Base-by-base conservation (phyloP, 495 filamentous ascomycete species). In the Immersiella caudata region DNA sequence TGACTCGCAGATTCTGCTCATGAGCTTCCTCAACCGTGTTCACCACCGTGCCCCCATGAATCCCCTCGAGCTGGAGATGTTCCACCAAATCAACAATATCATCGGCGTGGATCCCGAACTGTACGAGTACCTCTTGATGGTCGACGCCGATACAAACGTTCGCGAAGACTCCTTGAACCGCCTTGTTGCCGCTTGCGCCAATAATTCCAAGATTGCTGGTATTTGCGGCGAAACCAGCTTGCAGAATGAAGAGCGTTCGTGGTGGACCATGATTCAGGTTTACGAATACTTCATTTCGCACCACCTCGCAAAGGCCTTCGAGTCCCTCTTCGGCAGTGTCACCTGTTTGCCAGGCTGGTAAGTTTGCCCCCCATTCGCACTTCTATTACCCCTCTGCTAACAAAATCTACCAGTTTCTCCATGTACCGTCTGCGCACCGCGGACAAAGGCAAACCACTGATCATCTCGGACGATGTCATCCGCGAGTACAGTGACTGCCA, bases 241-340 rank as follows among this genome's bases (percentile, higher is more conserved):
- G 67, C 91, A 96, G 77, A 99, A 99, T 70, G 94, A 97, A 79
- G 90, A 97, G 71, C 82, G 89, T 22, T 93, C 88, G 70, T 98
- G 94, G 93, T 96, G 93, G 92, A 99, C 96, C 11, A 99, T 99
- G 95, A 99, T 99, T 75, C 95, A 99, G 78, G 95, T 97, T 65
- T 97, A 97, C 79, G 94, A 97, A 78, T 97, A 97, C 82, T 97
- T 91, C 77, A 97, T 97, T 75, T 96, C 93, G 22, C 94, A 97
- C 83, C 90, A 97, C 78, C 80, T 97, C 68, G 80, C 93, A 40
- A 97, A 97, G 82, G 91, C 94, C 64, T 97, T 97, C 71, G 94
- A 97, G 78, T 96, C 93, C 52, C 85, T 97, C 51, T 97, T 97
- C 70, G 94, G 92, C 75, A 94, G 91, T 75, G 94, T 97, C 69